phyloP scores from a whole-genome alignment of 2,329 filamentous ascomycete species.

The Tolypocladium endophyticum region DNA sequence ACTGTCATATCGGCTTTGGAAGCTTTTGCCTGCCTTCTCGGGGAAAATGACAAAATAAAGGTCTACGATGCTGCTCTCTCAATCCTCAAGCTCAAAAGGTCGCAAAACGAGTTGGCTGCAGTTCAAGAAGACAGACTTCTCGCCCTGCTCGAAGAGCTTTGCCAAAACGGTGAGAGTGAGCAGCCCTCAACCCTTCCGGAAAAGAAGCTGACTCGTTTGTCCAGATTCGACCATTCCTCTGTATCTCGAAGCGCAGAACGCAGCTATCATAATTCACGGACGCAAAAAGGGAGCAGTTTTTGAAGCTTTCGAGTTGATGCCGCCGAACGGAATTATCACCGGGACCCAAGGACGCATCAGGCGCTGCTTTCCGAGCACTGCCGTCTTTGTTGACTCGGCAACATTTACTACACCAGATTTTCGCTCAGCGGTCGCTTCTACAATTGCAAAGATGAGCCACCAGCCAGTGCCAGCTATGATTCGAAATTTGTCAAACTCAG shows the following conservation, averaged over 20 bases:
- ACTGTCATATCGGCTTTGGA: neutral
- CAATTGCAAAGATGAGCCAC: conserved; percentile 16
- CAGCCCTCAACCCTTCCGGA: neutral
- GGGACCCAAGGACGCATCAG: conserved; percentile 16
- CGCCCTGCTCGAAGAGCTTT: neutral
- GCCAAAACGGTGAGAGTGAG: neutral
- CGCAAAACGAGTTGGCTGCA: neutral
- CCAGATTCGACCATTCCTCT: neutral
- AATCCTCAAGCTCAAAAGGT: neutral
- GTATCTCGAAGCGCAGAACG: conserved; percentile 18
- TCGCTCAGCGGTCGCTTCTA: neutral
- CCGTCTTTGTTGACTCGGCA: conserved; percentile 7
- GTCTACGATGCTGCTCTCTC: neutral
- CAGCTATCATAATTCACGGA: conserved; percentile 18
- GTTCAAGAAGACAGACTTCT: neutral
- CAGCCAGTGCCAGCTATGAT: conserved; percentile 9
- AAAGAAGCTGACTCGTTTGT: neutral
- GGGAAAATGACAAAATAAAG: neutral
- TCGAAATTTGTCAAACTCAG: neutral
- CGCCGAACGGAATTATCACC: conserved; percentile 14
- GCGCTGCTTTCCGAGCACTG: conserved; percentile 15
- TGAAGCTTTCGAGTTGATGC: conserved; percentile 23
- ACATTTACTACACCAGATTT: conserved; percentile 2
- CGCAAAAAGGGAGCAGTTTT: conserved; percentile 9
- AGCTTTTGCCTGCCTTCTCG: neutral